Conservation (phyloP, 345 rosid genomes). For the Pistacia atlantica region DNA sequence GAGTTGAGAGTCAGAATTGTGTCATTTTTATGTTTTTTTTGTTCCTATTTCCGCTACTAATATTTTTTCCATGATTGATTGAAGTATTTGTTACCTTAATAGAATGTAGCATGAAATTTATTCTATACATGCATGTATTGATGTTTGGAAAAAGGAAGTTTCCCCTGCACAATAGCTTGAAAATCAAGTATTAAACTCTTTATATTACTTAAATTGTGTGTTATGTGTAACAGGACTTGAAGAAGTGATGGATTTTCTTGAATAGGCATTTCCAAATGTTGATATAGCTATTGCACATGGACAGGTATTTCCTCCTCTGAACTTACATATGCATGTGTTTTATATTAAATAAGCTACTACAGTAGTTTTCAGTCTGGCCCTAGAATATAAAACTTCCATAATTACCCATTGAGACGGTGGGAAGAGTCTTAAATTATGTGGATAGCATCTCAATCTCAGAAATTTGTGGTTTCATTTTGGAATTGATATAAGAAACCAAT, state of each 20-base stretch:
- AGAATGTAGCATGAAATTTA: too few relatives aligned
- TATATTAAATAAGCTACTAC: not conserved
- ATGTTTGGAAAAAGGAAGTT: not conserved
- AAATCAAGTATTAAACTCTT: not conserved
- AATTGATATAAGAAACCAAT: not conserved
- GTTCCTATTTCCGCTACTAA: not conserved
- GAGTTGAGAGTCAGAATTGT: not conserved
- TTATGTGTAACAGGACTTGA: constrained; percentile 67
- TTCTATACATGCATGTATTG: not conserved
- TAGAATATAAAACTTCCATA: not conserved
- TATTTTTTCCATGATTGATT: not conserved
- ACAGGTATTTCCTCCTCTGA: constrained; percentile 51
- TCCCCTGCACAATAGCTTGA: not conserved
- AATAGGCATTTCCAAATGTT: constrained; percentile 66
- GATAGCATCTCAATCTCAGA: constrained; percentile 1
- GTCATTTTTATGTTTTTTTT: not conserved
- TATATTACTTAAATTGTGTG: not conserved
- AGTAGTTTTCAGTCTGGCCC: not conserved
- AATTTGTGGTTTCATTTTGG: not conserved
- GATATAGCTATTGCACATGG: constrained; percentile 95
- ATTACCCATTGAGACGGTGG: not conserved
- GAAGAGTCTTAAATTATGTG: not conserved
- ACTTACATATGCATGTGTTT: constrained; percentile 13
- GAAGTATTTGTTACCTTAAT: too few relatives aligned
- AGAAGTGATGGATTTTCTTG: constrained; percentile 79